phyloP scores from a whole-genome alignment of 2,329 filamentous ascomycete genomes.

The Alternaria solani region DNA sequence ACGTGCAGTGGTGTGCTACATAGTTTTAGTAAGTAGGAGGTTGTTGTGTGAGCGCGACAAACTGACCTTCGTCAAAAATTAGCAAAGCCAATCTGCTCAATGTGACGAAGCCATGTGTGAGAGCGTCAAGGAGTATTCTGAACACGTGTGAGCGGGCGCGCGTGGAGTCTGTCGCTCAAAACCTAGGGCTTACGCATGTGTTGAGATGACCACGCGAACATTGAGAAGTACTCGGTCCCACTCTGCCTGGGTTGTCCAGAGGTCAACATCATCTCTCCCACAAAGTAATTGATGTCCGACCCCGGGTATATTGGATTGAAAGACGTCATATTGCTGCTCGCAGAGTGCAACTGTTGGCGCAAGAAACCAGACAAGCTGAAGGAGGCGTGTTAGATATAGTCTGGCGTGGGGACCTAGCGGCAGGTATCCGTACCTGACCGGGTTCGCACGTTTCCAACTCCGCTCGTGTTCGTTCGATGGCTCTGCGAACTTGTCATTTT shows the following conservation, averaged over 20 bases:
- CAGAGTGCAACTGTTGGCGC: conserved; percentile 57
- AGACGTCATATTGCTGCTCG: conserved; percentile 53
- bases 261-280: conserved; percentile 73
- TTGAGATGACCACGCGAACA: conserved; percentile 77
- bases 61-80: conserved; percentile 79
- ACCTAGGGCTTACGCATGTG: conserved; percentile 61
- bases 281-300: conserved; percentile 69
- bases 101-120: conserved; percentile 76
- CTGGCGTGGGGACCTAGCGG: conserved; percentile 2
- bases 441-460: conserved; percentile 52
- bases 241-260: conserved; percentile 71
- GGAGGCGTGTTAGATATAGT: conserved; percentile 10
- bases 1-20: conserved; percentile 76
- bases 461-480: conserved; percentile 54
- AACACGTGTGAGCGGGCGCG: not conserved
- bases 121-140: conserved; percentile 72
- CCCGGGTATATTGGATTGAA: conserved; percentile 51
- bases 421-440: conserved; percentile 42
- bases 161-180: not conserved
- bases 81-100: conserved; percentile 71
- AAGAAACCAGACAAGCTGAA: conserved; percentile 55
- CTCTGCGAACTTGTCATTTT: conserved; percentile 38
- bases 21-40: conserved; percentile 8
- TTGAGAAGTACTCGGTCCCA: conserved; percentile 74
- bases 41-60: not conserved